These are phyloP conservation scores for Piloderma croceum DNA, from an alignment of 768 basidiomycete species.

Conservation along the genomic window DNA sequence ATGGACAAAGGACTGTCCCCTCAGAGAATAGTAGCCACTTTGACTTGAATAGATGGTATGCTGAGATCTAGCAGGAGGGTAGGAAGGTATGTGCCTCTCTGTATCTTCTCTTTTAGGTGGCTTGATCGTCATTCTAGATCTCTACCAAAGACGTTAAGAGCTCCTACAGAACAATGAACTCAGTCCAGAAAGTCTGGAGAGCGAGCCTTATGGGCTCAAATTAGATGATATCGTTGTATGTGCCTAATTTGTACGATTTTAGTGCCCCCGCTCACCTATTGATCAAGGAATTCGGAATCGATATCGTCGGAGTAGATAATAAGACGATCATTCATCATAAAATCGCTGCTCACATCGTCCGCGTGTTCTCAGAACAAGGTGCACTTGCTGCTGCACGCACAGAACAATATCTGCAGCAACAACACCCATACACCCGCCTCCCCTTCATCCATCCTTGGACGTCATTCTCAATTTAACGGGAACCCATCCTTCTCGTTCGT, in stretches of 20 bases:
- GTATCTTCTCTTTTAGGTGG: background rate
- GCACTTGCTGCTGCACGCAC: too few species aligned
- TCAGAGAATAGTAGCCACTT: conserved; percentile 69
- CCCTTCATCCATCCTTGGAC: too few species aligned
- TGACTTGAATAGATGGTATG: conserved; percentile 67
- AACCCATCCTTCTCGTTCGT: too few species aligned
- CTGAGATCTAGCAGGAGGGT: conserved; percentile 68
- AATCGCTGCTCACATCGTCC: too few species aligned
- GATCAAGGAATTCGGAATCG: conserved; percentile 80
- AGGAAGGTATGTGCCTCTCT: conserved; percentile 51
- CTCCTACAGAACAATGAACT: conserved; percentile 72
- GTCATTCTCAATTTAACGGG: too few species aligned
- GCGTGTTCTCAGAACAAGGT: too few species aligned
- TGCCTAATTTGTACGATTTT: too few species aligned
- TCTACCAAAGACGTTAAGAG: conserved; percentile 77
- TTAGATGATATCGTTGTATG: conserved; percentile 68
- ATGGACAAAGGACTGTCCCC: conserved; percentile 70
- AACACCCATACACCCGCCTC: too few species aligned
- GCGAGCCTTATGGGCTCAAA: conserved; percentile 72
- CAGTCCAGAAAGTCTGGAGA: too few species aligned
- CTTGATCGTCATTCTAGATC: conserved; percentile 38
- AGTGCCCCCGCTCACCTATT: background rate
- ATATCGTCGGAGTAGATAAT: conserved; percentile 74
- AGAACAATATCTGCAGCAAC: too few species aligned
- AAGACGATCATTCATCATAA: conserved; percentile 78